phyloP scores from a whole-genome alignment of 78 protist species.

The Cavenderia fasciculata region DNA sequence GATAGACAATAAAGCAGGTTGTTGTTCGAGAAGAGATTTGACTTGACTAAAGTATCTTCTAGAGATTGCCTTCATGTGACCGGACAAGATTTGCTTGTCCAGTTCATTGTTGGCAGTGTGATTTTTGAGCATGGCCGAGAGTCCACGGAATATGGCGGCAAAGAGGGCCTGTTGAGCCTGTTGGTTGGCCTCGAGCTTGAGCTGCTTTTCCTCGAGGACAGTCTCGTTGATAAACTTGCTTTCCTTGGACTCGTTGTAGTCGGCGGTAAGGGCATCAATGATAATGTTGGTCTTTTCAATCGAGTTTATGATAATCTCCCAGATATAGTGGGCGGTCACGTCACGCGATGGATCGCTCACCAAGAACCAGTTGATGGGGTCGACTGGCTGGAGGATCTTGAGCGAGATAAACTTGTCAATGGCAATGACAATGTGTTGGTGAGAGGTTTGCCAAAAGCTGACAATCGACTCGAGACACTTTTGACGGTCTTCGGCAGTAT shows the following conservation, averaged over 20 bases:
- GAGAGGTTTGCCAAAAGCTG: slow-evolving; percentile 51
- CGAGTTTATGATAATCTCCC: slow-evolving; percentile 56
- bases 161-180: slow-evolving; percentile 44
- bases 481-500: slow-evolving; percentile 35
- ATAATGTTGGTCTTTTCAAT: slow-evolving; percentile 58
- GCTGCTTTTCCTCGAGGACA: slow-evolving; percentile 33
- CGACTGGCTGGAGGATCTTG: slow-evolving; percentile 49
- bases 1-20: slow-evolving; percentile 14
- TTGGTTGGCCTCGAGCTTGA: slow-evolving; percentile 12
- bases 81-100: slow-evolving; percentile 27
- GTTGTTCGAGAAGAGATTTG: slow-evolving; percentile 27
- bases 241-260: background rate
- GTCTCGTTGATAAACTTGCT: too few relatives aligned
- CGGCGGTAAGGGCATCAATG: slow-evolving; percentile 30
- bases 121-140: background rate
- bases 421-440: slow-evolving; percentile 63
- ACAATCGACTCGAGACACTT: slow-evolving; percentile 28
- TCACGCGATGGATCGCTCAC: background rate
- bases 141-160: background rate
- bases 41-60: slow-evolving; percentile 55
- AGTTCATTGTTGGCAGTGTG: background rate
- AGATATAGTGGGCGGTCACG: slow-evolving; percentile 25
- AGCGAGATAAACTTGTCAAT: slow-evolving; percentile 58
- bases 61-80: slow-evolving; percentile 40
- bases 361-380: slow-evolving; percentile 10